Percentiles rank a stretch among this genome's conserved stretches.
These are phyloP conservation scores for Ogataea zsoltii DNA, from an alignment of 805 yeast species.

Conservation along the genomic window DNA sequence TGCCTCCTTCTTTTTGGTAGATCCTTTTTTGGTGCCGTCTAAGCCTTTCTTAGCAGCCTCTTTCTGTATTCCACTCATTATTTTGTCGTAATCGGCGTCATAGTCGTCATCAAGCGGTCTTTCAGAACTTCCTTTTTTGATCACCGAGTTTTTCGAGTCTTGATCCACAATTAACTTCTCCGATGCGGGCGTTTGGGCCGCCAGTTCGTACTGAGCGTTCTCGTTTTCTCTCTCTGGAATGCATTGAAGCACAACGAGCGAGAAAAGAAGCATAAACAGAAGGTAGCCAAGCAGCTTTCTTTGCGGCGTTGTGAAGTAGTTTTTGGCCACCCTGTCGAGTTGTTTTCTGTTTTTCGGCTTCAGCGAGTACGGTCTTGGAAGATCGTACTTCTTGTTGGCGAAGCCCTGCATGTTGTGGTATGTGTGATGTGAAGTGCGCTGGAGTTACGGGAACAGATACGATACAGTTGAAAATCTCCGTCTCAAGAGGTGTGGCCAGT, in stretches of 20 bases:
- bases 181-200: constrained; percentile 3
- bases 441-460: no score
- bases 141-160: background rate
- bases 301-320: constrained; percentile 47
- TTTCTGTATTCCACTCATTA: constrained; percentile 9
- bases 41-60: background rate
- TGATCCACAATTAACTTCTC: background rate
- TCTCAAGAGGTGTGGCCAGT: no score
- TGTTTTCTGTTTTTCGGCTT: constrained; percentile 28
- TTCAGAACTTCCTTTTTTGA: constrained; percentile 19
- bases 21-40: background rate
- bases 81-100: constrained; percentile 15
- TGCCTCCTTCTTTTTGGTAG: background rate
- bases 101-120: constrained; percentile 23
- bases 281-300: constrained; percentile 44
- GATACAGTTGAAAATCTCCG: no score
- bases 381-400: constrained; percentile 29
- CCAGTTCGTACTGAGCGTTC: constrained; percentile 23
- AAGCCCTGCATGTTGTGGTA: constrained; percentile 34
- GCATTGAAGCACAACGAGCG: constrained; percentile 32
- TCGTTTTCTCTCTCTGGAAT: constrained; percentile 29
- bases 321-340: constrained; percentile 24
- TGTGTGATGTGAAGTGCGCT: background rate
- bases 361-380: constrained; percentile 47
- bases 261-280: constrained; percentile 34